Conservation (phyloP, 2,329 filamentous ascomycete genomes). For the Endocalyx cinctus region DNA sequence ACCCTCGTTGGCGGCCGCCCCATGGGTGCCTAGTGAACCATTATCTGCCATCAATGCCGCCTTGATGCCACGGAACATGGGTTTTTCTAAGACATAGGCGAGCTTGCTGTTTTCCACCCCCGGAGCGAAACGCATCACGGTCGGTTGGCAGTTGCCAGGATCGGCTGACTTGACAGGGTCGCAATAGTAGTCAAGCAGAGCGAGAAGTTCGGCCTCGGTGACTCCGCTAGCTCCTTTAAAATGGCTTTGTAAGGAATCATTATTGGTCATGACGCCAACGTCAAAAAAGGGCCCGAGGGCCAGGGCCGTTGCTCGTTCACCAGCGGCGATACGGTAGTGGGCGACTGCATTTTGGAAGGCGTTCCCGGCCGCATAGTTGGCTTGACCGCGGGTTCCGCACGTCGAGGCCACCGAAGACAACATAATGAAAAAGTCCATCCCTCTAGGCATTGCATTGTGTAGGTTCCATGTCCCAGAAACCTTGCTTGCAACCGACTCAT, state of each 20-base stretch:
- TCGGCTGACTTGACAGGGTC: too few species aligned
- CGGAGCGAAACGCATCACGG: too few species aligned
- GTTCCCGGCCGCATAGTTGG: slow-evolving; percentile 1
- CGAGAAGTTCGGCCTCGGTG: not conserved
- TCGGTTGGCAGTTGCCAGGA: too few species aligned
- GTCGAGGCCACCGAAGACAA: not conserved
- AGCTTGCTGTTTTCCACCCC: too few species aligned
- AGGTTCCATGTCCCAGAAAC: slow-evolving; percentile 1
- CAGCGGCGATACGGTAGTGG: not conserved
- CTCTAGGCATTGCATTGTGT: not conserved
- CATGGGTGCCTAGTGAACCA: too few species aligned
- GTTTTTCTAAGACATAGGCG: too few species aligned
- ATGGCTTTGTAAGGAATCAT: not conserved
- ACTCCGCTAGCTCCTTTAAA: not conserved
- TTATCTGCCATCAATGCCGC: too few species aligned
- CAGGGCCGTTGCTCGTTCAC: not conserved
- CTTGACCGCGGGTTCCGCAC: not conserved
- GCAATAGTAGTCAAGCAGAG: slow-evolving; percentile 1
- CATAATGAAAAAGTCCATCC: slow-evolving; percentile 1
- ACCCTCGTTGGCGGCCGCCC: too few species aligned
- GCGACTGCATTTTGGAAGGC: not conserved
- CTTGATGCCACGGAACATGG: too few species aligned
- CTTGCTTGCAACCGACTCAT: not conserved
- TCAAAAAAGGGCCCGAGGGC: not conserved
- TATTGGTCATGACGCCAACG: not conserved